Evolutionary conservation across 23 red algal genomes (phyloP).

Genomic region (Cyanidium caldarium): DNA sequence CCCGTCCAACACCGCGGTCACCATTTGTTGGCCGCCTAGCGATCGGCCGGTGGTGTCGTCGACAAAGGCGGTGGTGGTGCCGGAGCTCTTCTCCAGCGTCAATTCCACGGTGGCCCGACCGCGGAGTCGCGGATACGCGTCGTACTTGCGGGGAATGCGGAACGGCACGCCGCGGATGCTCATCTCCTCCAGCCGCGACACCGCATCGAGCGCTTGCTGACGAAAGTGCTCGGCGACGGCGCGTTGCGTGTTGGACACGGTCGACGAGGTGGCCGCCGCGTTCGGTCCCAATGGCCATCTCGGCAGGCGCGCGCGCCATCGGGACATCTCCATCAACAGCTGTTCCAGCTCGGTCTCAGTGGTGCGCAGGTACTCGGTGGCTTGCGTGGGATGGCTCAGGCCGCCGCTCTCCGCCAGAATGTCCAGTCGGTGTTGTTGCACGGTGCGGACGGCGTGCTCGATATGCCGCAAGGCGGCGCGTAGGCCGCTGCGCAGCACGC

Average conservation of each 20-base stretch:
- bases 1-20: conserved; percentile 3
- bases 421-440: conserved; percentile 25
- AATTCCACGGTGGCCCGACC: background rate
- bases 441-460: conserved; percentile 9
- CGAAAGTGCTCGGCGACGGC: conserved; percentile 15
- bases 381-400: background rate
- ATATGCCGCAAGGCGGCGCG: conserved; percentile 22
- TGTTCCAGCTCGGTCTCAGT: conserved; percentile 25
- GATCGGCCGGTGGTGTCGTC: background rate
- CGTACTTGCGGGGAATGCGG: conserved; percentile 61
- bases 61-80: background rate
- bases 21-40: background rate
- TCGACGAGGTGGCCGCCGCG: background rate
- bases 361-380: conserved; percentile 18
- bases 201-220: conserved; percentile 19
- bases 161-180: conserved; percentile 40
- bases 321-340: conserved; percentile 13
- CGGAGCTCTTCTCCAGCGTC: background rate
- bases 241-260: background rate
- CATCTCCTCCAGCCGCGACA: conserved; percentile 36
- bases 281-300: background rate
- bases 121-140: conserved; percentile 23
- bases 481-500: background rate
- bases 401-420: conserved; percentile 37
- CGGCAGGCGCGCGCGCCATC: background rate